A percentile compares a stretch with the other conserved stretches of the same genome.
Evolutionary conservation across 257 asterid genomes (phyloP).

Genomic region (Anisodus acutangulus): DNA sequence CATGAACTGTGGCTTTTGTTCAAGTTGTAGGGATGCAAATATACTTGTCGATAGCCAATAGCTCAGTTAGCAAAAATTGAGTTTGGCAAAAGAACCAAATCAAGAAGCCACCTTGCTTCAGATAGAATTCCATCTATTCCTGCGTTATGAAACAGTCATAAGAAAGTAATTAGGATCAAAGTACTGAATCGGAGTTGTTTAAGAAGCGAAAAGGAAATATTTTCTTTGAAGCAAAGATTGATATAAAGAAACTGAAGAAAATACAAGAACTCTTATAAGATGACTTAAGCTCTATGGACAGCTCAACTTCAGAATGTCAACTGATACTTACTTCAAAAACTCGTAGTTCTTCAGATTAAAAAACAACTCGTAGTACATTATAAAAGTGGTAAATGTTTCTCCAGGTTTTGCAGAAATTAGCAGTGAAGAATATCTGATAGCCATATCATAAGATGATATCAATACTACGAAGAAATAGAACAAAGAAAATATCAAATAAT

Average conservation of each 20-base stretch:
- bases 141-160: constrained; percentile 7
- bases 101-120: constrained; percentile 88
- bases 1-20: too few relatives aligned
- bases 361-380: not conserved
- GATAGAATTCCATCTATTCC: constrained; percentile 70
- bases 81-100: constrained; percentile 80
- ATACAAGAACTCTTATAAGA: not conserved
- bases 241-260: too few relatives aligned
- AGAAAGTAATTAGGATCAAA: too few relatives aligned
- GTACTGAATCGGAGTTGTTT: too few relatives aligned
- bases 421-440: not conserved
- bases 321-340: not conserved
- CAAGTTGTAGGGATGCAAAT: not conserved
- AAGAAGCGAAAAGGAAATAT: too few relatives aligned
- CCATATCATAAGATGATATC: not conserved
- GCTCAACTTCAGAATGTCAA: not conserved
- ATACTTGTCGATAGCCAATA: constrained; percentile 91
- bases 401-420: not conserved
- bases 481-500: not conserved
- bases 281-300: not conserved
- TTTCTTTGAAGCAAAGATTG: too few relatives aligned
- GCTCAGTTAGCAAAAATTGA: constrained; percentile 89
- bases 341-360: too few relatives aligned
- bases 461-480: not conserved
- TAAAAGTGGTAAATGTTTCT: not conserved